Evolutionary conservation across 306 rosid genomes (phyloP).

Genomic region (Abrus pulchellus): DNA sequence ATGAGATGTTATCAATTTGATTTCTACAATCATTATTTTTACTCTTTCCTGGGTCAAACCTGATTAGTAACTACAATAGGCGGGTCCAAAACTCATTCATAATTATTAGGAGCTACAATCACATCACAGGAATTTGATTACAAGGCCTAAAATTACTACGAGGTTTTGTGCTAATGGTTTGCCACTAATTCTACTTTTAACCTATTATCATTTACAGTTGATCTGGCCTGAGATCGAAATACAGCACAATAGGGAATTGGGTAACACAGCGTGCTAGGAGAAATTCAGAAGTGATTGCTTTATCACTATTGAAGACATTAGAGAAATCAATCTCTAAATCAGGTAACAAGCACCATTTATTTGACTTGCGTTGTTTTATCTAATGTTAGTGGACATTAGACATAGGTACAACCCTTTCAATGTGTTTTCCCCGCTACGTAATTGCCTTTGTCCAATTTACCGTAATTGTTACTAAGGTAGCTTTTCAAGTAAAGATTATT

Average conservation of each 20-base stretch:
- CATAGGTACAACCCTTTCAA: neutral
- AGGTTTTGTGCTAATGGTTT: constrained; percentile 8
- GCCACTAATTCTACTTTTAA: constrained; percentile 16
- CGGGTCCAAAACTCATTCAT: neutral
- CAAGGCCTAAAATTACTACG: neutral
- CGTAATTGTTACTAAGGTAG: constrained; percentile 4
- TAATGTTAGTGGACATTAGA: neutral
- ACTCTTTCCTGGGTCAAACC: constrained; percentile 10
- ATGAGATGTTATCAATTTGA: neutral
- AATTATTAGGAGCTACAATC: neutral
- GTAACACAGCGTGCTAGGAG: neutral
- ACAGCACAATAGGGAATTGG: neutral
- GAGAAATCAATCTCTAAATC: neutral
- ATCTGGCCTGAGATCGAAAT: neutral
- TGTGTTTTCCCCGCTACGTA: neutral
- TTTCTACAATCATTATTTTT: neutral
- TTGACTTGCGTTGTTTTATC: neutral
- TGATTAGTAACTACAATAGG: neutral
- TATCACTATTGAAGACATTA: neutral
- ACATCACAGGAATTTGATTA: neutral
- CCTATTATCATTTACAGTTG: constrained; percentile 13
- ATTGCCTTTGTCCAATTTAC: neutral
- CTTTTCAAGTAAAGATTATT: neutral
- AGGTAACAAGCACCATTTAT: neutral
- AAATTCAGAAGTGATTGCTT: neutral